phyloP scores from a whole-genome alignment of 2,329 filamentous ascomycete species.

The Fusarium staphyleae region DNA sequence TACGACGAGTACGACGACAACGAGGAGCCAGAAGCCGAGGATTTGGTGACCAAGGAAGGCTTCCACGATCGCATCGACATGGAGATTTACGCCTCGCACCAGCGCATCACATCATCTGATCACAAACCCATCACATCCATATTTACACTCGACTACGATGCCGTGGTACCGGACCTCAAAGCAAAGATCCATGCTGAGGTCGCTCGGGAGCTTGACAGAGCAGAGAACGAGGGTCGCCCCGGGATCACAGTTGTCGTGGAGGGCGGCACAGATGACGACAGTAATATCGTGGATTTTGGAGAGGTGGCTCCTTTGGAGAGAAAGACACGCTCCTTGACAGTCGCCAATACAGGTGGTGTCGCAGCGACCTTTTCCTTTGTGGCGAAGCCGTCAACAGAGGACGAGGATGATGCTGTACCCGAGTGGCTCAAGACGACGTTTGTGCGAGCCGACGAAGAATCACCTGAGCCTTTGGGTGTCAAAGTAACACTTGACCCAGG shows the following conservation, averaged over 20 bases:
- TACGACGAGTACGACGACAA: slow-evolving; percentile 66
- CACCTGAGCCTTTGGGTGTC: slow-evolving; percentile 45
- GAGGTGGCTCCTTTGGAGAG: slow-evolving; percentile 72
- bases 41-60: slow-evolving; percentile 64
- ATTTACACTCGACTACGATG: slow-evolving; percentile 85
- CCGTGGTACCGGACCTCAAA: slow-evolving; percentile 84
- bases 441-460: slow-evolving; percentile 51
- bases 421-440: slow-evolving; percentile 77
- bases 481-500: slow-evolving; percentile 81
- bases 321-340: slow-evolving; percentile 73
- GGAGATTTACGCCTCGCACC: slow-evolving; percentile 83
- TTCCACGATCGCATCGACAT: slow-evolving; percentile 62
- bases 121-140: slow-evolving; percentile 90
- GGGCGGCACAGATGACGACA: slow-evolving; percentile 52
- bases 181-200: slow-evolving; percentile 85
- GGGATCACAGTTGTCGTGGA: slow-evolving; percentile 85
- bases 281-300: slow-evolving; percentile 76
- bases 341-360: slow-evolving; percentile 91
- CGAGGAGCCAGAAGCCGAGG: slow-evolving; percentile 53
- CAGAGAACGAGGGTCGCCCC: slow-evolving; percentile 89
- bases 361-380: slow-evolving; percentile 81
- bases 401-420: slow-evolving; percentile 52
- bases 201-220: slow-evolving; percentile 84
- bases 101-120: slow-evolving; percentile 89
- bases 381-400: slow-evolving; percentile 66